Evolutionary conservation across 2,329 filamentous ascomycete species (phyloP).

Genomic region (Beauveria varroae): DNA sequence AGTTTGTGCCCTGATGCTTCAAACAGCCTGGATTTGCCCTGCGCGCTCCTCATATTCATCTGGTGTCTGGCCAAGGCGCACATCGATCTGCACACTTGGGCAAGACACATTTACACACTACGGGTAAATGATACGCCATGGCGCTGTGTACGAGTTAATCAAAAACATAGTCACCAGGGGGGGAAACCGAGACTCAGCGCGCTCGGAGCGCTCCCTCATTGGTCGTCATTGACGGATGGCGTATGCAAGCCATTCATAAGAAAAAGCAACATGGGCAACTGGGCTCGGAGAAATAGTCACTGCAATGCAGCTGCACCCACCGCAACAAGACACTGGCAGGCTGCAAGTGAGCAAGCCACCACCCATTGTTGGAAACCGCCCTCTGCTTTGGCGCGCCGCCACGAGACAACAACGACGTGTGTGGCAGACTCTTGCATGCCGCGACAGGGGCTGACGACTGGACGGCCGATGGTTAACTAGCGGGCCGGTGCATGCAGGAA

Average conservation of each 20-base stretch:
- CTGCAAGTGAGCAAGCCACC: constrained; percentile 3
- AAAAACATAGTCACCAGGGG: too few relatives aligned
- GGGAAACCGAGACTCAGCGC: too few relatives aligned
- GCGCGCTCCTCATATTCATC: background rate
- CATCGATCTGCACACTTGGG: background rate
- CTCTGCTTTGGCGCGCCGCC: background rate
- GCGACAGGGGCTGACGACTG: background rate
- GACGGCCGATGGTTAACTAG: background rate
- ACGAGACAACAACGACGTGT: background rate
- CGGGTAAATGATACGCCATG: too few relatives aligned
- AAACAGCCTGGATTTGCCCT: background rate
- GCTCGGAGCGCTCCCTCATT: too few relatives aligned
- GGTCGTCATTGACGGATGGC: too few relatives aligned
- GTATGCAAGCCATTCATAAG: too few relatives aligned
- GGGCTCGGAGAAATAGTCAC: background rate
- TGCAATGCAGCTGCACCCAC: background rate
- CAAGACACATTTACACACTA: background rate
- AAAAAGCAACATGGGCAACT: too few relatives aligned
- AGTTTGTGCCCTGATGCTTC: too few relatives aligned
- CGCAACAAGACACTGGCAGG: too few relatives aligned
- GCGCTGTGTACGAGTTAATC: too few relatives aligned
- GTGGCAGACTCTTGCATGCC: background rate
- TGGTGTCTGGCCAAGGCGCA: too few relatives aligned
- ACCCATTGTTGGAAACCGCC: background rate
- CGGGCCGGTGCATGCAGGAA: background rate